Evolutionary conservation across 768 basidiomycete species (phyloP), one percentile per base, ranked within the genome.

Genomic region (Hygrocybe punicea): DNA sequence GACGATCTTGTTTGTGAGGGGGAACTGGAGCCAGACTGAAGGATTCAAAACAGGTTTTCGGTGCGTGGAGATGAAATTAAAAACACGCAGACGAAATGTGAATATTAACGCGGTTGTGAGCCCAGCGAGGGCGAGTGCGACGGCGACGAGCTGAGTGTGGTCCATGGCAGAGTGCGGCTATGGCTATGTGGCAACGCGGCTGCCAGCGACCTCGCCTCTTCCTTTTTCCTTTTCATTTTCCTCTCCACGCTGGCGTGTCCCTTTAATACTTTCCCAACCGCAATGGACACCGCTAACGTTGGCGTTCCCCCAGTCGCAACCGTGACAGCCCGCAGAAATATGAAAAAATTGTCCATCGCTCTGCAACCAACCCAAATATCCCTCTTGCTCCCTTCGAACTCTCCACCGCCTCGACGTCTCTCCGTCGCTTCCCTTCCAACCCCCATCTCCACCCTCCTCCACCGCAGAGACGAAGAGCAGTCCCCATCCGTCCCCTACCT

Each of bases 21-120:
- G 81, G 76, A 91, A 98, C 61, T 86, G 78, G 64, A 88, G 81
- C 89, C 93, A 99, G 56, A 78, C 76, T 60, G 78, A 77, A 14
- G 93, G 82, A 72, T 91, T 80, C 55, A 96, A 78, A 6, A 84
- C 84, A 19, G 88, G 85, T 64, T 85, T 85, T 34, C 83, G 78
- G 66, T 80, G 16, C 87, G 16, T 16, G 36, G 6, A 29, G 7
- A 16, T 14, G 36, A 37, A 40, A 34, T 57, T 82, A 13, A 35
- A 10, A 55, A 10, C 17, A 10, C 17, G 21, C 6, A 29, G 4
- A 33, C 17, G 53, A 44, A 44, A 5, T 55, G 45, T 3, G 42
- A 7, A 55, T 14, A 56, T 21, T 47, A 56, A 21, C 16, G 50
- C 47, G 16, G 16, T 35, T 14, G 16, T 50, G 46, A 56, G n/a